Evolutionary conservation across 2,329 filamentous ascomycete genomes (phyloP), one percentile per base, ranked within the genome.

Genomic region (Hymenoscyphus infarciens): DNA sequence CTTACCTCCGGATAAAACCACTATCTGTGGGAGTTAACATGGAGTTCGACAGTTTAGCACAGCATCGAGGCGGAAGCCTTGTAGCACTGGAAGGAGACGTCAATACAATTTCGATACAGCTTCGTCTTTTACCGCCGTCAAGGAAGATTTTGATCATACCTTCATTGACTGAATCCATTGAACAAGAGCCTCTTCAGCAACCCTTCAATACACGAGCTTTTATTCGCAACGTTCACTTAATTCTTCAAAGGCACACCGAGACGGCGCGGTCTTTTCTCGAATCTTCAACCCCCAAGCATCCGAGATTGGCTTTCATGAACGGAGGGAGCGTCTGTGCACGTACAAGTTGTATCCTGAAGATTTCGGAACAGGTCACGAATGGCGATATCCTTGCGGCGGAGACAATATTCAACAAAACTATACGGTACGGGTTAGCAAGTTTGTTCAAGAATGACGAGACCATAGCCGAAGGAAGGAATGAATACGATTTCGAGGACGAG

Each of bases 81-180:
- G 78, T 88, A 59, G 83, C 85, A 65, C 80, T 88, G 61, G 86
- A 88, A 70, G 86, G 86, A 5, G 78, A 83, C 35, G 69, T 74
- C 27, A 81, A 86, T 55, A 75, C 78, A 33, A 77, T 88, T 33
- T 80, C 82, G 27, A 86, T 83, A 3, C 86, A 88, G 68, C 75
- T 88, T 45, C 81, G 81, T 56, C 78, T 88, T 2, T 79, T 88
- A 11, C 86, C 86, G 8, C 79, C 78, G 3, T 87, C 84, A 1
- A 74, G 81, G 0, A 82, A 86, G 62, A 81, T 88, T 42, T 73
- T 87, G 27, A 78, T 87, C 39, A 75, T 88, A 1, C 84, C 85
- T 0, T 58, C 68, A 5, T 61, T 72, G 1, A 59, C 64, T 5
- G 61, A 70, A 25, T 61, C 59, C 52, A 29, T 69, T 2, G 68